Evolutionary conservation across 2,329 filamentous ascomycete genomes (phyloP), one percentile per base, ranked within the genome.

Genomic region (Emmonsia crescens): DNA sequence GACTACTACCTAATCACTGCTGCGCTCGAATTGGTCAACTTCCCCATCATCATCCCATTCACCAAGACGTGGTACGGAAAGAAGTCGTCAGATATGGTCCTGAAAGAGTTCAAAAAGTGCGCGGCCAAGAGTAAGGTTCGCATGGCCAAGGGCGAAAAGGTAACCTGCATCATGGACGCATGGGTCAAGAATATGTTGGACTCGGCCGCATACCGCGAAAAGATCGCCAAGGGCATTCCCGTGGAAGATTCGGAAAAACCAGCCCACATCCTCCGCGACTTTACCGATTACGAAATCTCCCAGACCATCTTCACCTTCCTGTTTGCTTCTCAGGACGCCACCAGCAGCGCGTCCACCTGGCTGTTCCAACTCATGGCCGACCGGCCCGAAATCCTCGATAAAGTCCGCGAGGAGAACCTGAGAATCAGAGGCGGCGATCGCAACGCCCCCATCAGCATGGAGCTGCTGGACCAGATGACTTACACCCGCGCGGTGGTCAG

Each of bases 51-150:
- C 73, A 77, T 97, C 48, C 93, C 93, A 46, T 97, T 85, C 81
- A 96, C 92, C 73, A 93, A 91, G 80, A 91, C 91, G 5, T 97
- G 91, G 91, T 95, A 96, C 72, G 94, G 93, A 69, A 96, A 96
- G 83, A 95, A 92, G 79, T 91, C 91, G 36, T 87, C 93, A 62
- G 90, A 96, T 71, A 91, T 96, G 86, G 91, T 96, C 40, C 81
- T 97, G 66, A 83, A 82, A 57, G 92, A 96, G 74, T 97, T 97
- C 72, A 79, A 88, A 73, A 92, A 91, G 77, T 96, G 93, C 72
- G 89, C 93, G 55, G 89, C 91, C 65, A 96, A 96, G 82, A 89
- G 89, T 77, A 96, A 94, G 81, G 87, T 91, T 64, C 87, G 89
- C 68, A 95, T 97, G 89, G 86, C 87, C 69, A 87, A 90, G 60